A percentile compares a stretch with the other conserved stretches of the same genome.
phyloP scores from a whole-genome alignment of 495 filamentous ascomycete species.

The Penicillium silybi region DNA sequence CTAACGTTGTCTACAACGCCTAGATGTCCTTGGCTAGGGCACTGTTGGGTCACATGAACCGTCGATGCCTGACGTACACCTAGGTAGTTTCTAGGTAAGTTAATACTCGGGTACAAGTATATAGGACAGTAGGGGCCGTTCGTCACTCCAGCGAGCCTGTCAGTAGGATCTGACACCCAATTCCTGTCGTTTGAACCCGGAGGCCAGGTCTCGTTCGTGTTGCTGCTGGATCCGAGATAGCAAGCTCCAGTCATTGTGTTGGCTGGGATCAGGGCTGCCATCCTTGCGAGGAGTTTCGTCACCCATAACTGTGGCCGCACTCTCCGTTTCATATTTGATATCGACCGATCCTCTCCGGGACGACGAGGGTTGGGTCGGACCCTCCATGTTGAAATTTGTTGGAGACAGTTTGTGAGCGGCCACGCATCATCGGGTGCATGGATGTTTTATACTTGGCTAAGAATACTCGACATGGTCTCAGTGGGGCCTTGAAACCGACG shows the following conservation, averaged over 20 bases:
- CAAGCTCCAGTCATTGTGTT: conserved; percentile 42
- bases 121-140: too few species aligned
- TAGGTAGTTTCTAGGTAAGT: too few species aligned
- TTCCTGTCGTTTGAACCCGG: conserved; percentile 42
- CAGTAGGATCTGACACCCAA: conserved; percentile 58
- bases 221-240: conserved; percentile 43
- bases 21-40: too few species aligned
- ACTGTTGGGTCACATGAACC: too few species aligned
- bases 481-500: background rate
- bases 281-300: conserved; percentile 20
- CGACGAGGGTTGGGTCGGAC: conserved; percentile 8
- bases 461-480: background rate
- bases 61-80: too few species aligned
- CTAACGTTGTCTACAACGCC: too few species aligned
- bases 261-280: conserved; percentile 9
- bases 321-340: conserved; percentile 28
- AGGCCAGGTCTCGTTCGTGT: conserved; percentile 41
- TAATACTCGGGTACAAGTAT: too few species aligned
- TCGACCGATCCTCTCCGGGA: conserved; percentile 11
- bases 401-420: background rate
- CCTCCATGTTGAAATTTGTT: conserved; percentile 23
- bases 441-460: background rate
- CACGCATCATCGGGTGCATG: background rate
- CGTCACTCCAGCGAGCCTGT: too few species aligned
- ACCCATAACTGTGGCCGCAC: conserved; percentile 24